Conservation (phyloP, 345 rosid genomes). For the Cardamine occulta region DNA sequence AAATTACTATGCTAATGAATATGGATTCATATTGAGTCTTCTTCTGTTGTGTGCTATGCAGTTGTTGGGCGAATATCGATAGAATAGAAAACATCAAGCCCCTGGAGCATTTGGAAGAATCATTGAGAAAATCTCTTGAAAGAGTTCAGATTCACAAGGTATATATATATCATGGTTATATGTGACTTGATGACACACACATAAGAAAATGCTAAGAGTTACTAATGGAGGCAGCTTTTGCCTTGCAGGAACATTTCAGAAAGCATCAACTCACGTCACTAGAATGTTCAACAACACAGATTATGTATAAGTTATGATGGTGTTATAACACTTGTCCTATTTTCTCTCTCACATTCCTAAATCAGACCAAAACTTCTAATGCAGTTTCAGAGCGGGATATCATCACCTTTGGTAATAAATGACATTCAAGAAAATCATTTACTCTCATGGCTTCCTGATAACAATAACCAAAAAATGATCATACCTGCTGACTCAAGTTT, state of each 20-base stretch:
- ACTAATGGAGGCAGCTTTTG: neutral
- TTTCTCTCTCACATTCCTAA: neutral
- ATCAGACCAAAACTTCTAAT: conserved; percentile 13
- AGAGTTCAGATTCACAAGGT: conserved; percentile 58
- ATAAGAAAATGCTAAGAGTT: neutral
- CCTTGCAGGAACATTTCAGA: conserved; percentile 55
- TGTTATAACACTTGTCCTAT: conserved; percentile 2
- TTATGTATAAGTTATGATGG: conserved; percentile 7
- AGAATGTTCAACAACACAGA: conserved; percentile 56
- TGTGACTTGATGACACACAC: neutral
- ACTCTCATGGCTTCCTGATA: conserved; percentile 57
- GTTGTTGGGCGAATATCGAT: conserved; percentile 60
- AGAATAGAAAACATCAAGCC: conserved; percentile 54
- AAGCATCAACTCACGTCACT: conserved; percentile 53
- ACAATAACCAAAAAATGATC: conserved; percentile 53
- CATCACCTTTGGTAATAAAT: conserved; percentile 49
- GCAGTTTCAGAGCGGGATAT: conserved; percentile 57
- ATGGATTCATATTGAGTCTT: neutral
- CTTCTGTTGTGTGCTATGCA: conserved; percentile 35
- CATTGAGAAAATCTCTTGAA: conserved; percentile 57
- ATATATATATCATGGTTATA: neutral
- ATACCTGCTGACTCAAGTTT: conserved; percentile 52
- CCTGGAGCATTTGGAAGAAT: conserved; percentile 58
- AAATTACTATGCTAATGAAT: neutral
- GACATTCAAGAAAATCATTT: conserved; percentile 53